Conservation (phyloP, 2,329 filamentous ascomycete species). For the Ophiocordyceps sinensis region DNA sequence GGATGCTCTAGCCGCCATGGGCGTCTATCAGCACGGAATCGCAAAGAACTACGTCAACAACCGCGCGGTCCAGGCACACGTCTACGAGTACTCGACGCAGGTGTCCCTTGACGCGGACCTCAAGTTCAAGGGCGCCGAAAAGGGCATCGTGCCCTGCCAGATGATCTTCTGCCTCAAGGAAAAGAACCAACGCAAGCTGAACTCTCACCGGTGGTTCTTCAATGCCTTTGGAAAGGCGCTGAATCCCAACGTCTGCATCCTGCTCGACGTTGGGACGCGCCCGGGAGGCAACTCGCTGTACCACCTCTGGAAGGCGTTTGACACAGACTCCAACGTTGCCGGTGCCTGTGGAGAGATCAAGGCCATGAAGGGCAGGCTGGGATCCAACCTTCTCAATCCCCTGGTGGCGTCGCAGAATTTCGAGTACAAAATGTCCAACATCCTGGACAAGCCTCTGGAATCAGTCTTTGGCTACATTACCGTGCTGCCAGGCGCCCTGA, state of each 20-base stretch:
- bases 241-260: slow-evolving; percentile 90
- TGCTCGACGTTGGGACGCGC: slow-evolving; percentile 91
- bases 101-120: slow-evolving; percentile 90
- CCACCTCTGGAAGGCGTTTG: slow-evolving; percentile 97
- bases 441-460: slow-evolving; percentile 91
- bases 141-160: slow-evolving; percentile 95
- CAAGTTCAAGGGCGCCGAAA: slow-evolving; percentile 98
- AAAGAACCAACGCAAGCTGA: slow-evolving; percentile 93
- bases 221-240: slow-evolving; percentile 89
- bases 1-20: slow-evolving; percentile 89
- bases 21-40: slow-evolving; percentile 95
- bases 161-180: slow-evolving; percentile 98
- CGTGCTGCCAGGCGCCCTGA: slow-evolving; percentile 85
- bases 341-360: slow-evolving; percentile 97
- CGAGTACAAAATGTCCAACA: slow-evolving; percentile 99
- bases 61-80: slow-evolving; percentile 85
- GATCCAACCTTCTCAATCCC: slow-evolving; percentile 76
- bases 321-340: slow-evolving; percentile 92
- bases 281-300: slow-evolving; percentile 86
- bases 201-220: slow-evolving; percentile 98
- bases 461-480: slow-evolving; percentile 98
- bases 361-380: slow-evolving; percentile 81
- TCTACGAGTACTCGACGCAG: slow-evolving; percentile 98
- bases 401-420: slow-evolving; percentile 96
- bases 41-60: slow-evolving; percentile 98